Evolutionary conservation across 2,329 filamentous ascomycete species (phyloP).

Genomic region (Ophioceras dolichostomum): DNA sequence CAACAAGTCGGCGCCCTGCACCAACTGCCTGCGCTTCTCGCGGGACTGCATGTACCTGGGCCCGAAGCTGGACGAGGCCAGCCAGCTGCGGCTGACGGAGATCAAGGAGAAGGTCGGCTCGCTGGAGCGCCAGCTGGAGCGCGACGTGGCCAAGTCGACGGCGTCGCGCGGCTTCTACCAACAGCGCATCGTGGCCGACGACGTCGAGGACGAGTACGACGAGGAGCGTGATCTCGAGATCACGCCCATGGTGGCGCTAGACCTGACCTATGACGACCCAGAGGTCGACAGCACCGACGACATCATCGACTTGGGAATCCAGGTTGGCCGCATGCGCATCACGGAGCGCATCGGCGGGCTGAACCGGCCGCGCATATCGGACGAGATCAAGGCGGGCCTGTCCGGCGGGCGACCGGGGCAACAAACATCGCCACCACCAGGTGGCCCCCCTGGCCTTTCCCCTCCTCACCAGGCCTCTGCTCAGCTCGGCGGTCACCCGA

Average conservation of each 20-base stretch:
- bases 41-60: conserved; percentile 52
- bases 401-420: conserved; percentile 9
- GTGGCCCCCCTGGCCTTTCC: conserved; percentile 8
- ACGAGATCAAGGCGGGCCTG: conserved; percentile 39
- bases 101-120: conserved; percentile 70
- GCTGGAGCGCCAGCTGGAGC: conserved; percentile 56
- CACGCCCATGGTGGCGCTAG: conserved; percentile 48
- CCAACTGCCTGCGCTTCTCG: conserved; percentile 46
- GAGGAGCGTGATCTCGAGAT: conserved; percentile 48
- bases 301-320: conserved; percentile 59
- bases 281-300: conserved; percentile 36
- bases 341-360: conserved; percentile 65
- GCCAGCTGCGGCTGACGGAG: conserved; percentile 58
- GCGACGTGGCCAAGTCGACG: conserved; percentile 45
- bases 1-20: conserved; percentile 60
- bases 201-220: conserved; percentile 43
- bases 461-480: too few relatives aligned
- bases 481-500: conserved; percentile 4
- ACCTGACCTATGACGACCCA: conserved; percentile 54
- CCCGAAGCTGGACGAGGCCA: conserved; percentile 54
- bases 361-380: conserved; percentile 55
- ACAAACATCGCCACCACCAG: conserved; percentile 3
- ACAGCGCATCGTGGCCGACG: conserved; percentile 31
- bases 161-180: conserved; percentile 15
- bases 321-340: conserved; percentile 59